Evolutionary conservation across 208 protist species (phyloP).

Genomic region (Trypanosoma rangeli): DNA sequence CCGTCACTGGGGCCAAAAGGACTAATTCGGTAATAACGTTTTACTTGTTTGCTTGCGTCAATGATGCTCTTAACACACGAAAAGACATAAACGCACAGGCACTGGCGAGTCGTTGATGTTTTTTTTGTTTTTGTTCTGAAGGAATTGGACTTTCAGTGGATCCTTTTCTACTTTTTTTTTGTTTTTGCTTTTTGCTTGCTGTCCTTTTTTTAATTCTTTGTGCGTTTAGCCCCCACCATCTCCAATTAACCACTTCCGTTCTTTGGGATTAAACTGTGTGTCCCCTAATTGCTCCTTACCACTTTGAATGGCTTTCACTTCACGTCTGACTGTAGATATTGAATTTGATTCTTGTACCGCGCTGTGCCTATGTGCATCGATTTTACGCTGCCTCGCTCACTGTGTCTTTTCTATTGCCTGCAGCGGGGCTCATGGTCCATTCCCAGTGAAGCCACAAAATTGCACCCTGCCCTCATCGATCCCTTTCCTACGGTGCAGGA

Average conservation of each 20-base stretch:
- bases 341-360: not conserved
- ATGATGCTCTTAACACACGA: not conserved
- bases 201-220: not conserved
- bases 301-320: not conserved
- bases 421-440: not conserved
- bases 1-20: not conserved
- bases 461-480: not conserved
- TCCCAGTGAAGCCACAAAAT: not conserved
- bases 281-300: not conserved
- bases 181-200: not conserved
- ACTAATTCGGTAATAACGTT: not conserved
- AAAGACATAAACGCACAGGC: not conserved
- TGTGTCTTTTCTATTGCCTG: not conserved
- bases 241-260: not conserved
- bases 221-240: not conserved
- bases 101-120: not conserved
- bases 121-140: not conserved
- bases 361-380: not conserved
- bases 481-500: not conserved
- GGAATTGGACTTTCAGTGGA: no score
- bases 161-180: not conserved
- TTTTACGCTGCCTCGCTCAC: not conserved
- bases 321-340: not conserved
- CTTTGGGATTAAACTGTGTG: not conserved
- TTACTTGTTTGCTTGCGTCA: not conserved